Evolutionary conservation across 305 asterid species (phyloP), one percentile per base, ranked within the genome.

Genomic region (Fraxinus latifolia): DNA sequence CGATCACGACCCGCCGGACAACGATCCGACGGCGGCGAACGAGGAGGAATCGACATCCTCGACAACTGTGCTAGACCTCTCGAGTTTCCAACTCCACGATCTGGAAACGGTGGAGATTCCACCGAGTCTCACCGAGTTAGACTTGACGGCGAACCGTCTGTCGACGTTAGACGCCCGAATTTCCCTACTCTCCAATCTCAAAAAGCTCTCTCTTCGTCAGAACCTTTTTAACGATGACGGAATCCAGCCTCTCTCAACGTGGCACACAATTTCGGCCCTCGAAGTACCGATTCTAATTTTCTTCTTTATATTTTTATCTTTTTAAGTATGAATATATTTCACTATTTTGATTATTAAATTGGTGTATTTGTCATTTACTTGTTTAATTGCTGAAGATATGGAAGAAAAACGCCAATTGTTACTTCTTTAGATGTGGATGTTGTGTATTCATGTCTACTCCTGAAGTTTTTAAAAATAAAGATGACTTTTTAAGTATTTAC

Each of bases 131-230:
- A 80, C 85, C 80, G 97, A 94, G 87, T 80, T 95, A 50, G 98
- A 95, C 91, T 88, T 94, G 17, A 94, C 97, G 70, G 94, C 97
- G 4, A 95, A 94, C 81, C 97, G 98, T 23, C 84, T 95, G 85
- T 91, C 97, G 75, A 86, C 85, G 82, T 79, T 95, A 79, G 99
- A 95, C 91, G 87, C 92, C 65, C 97, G 98, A 74, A 93, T 95
- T 70, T 85, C 92, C 42, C 90, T 88, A 62, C 97, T 95, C 55
- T 79, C 90, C 39, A 84, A 92, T 85, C 97, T 95, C 85, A 89
- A 90, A 83, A 95, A 91, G 88, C 94, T 95, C 83, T 94, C 99
- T 81, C 82, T 95, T 79, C 97, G 97, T 65, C 98, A 94, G 89
- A 95, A 95, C 81, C 96, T 95, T 47, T 83, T 94, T 67, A 83